A percentile compares a stretch with the other conserved stretches of the same genome.
These are phyloP conservation scores for Pyrenula aspistea DNA, from an alignment of 495 filamentous ascomycete species.

Conservation along the genomic window DNA sequence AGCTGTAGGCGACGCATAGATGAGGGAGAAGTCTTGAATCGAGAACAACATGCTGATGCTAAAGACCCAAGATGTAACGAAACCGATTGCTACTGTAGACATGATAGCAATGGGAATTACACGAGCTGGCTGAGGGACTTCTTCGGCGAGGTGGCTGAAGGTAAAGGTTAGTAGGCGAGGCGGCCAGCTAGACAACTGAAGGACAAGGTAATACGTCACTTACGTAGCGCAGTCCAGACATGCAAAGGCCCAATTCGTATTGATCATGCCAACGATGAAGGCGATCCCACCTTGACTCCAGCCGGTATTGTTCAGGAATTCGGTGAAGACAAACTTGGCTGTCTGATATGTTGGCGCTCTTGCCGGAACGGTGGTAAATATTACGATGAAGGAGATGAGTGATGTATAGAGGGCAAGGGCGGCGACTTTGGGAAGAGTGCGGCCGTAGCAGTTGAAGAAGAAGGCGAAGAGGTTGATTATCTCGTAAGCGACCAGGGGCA, in stretches of 20 bases:
- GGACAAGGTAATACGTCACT: no score
- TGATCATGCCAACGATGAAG: conserved; percentile 54
- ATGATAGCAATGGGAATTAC: conserved; percentile 41
- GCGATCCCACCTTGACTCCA: conserved; percentile 46
- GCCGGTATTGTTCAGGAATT: conserved; percentile 50
- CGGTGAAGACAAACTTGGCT: conserved; percentile 47
- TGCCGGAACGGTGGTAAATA: conserved; percentile 42
- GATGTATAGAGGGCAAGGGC: conserved; percentile 38
- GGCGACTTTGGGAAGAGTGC: conserved; percentile 34
- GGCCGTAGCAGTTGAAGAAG: conserved; percentile 48
- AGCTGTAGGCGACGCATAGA: conserved; percentile 35
- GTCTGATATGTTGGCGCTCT: conserved; percentile 40
- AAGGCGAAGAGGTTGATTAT: conserved; percentile 43
- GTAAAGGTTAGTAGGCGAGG: no score
- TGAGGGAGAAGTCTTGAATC: conserved; percentile 33
- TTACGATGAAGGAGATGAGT: conserved; percentile 38
- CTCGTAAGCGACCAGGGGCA: conserved; percentile 39
- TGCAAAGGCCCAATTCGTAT: conserved; percentile 49
- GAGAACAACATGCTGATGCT: conserved; percentile 48
- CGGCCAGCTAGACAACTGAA: no score
- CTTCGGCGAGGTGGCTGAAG: conserved; percentile 59
- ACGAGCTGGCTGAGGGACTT: conserved; percentile 35
- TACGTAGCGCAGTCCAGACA: conserved; percentile 47
- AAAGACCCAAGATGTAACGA: conserved; percentile 43
- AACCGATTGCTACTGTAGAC: conserved; percentile 46